Percentiles rank a stretch among this genome's conserved stretches.
Evolutionary conservation across 768 basidiomycete genomes (phyloP).

Genomic region (Russula emetica): DNA sequence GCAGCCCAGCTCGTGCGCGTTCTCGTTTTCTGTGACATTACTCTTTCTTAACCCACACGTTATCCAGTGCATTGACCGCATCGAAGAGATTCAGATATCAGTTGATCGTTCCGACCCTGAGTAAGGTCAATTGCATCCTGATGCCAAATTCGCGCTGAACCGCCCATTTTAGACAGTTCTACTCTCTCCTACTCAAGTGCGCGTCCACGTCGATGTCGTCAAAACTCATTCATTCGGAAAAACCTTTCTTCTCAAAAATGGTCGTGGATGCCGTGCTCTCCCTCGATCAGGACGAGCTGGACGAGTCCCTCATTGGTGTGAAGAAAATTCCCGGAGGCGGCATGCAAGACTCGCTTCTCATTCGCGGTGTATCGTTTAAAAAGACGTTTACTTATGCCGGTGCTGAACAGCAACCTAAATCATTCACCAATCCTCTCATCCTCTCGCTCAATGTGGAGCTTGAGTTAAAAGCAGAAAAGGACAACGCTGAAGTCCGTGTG

Average conservation of each 20-base stretch:
- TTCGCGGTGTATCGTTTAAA: constrained; percentile 94
- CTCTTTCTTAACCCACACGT: constrained; percentile 11
- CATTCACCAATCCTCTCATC: constrained; percentile 82
- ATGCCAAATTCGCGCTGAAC: neutral
- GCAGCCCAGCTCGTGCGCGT: constrained; percentile 75
- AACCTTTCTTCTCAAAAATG: constrained; percentile 98
- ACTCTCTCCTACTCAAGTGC: constrained; percentile 89
- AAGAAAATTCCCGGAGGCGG: constrained; percentile 98
- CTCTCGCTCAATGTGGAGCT: constrained; percentile 96
- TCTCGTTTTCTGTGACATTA: constrained; percentile 16
- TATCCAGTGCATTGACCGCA: constrained; percentile 71
- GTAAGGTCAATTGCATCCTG: constrained; percentile 46
- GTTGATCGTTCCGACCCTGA: constrained; percentile 87
- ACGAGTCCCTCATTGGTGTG: constrained; percentile 93
- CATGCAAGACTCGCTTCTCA: constrained; percentile 90
- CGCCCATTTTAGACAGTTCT: constrained; percentile 67
- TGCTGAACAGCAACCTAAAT: constrained; percentile 97
- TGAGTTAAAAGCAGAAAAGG: constrained; percentile 98
- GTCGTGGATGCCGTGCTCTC: constrained; percentile 95
- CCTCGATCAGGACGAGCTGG: constrained; percentile 88
- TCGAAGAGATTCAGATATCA: constrained; percentile 84
- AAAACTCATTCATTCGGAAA: constrained; percentile 97
- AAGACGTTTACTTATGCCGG: constrained; percentile 99
- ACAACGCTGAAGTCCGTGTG: constrained; percentile 97
- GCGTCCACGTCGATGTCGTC: constrained; percentile 99